Evolutionary conservation across 192 early-diverging fungal genomes (phyloP).

Genomic region (Backusella morwellensis): DNA sequence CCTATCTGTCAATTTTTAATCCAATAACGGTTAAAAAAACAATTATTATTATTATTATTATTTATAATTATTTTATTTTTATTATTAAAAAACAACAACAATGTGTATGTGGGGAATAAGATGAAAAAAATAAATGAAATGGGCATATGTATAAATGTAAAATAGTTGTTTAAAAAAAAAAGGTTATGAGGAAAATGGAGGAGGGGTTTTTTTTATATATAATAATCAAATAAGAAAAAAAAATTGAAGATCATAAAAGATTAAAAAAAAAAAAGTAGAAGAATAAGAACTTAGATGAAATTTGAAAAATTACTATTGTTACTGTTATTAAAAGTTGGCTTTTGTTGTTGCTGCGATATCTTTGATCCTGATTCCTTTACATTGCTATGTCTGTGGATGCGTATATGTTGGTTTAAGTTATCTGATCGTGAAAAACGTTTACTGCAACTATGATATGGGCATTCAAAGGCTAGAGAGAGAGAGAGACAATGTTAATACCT

Average conservation of each 20-base stretch:
- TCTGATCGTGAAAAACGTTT: constrained; percentile 59
- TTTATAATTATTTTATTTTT: not conserved
- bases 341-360: not conserved
- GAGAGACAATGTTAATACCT: not conserved
- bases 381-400: constrained; percentile 51
- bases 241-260: not conserved
- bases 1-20: not conserved
- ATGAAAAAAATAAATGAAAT: not conserved
- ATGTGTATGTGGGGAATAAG: not conserved
- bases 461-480: constrained; percentile 39
- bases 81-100: constrained; percentile 2
- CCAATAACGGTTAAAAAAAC: not conserved
- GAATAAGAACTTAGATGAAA: not conserved
- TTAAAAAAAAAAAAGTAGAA: not conserved
- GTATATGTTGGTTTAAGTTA: constrained; percentile 57
- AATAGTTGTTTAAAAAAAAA: not conserved
- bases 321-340: not conserved
- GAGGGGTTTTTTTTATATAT: not conserved
- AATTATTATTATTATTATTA: not conserved
- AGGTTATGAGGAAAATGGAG: not conserved
- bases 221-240: not conserved
- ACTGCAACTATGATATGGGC: constrained; percentile 48
- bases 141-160: constrained; percentile 1
- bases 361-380: not conserved
- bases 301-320: not conserved